phyloP scores from a whole-genome alignment of 108 stramenopile genomes.

The Cylindrotheca fusiformis region DNA sequence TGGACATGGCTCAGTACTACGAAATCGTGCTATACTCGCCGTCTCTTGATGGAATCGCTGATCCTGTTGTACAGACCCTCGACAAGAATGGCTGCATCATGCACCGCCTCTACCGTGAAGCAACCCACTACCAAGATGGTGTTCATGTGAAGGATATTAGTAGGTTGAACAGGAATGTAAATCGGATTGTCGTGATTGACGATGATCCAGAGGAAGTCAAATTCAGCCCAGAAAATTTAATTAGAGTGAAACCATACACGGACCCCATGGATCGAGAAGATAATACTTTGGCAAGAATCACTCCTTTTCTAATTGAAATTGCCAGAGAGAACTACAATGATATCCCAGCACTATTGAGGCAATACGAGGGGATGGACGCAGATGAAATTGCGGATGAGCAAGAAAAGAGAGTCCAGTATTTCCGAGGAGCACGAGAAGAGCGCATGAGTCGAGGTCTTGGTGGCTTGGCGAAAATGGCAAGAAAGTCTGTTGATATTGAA shows the following conservation, averaged over 20 bases:
- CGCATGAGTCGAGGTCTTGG: conserved; percentile 61
- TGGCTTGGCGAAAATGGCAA: conserved; percentile 48
- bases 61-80: conserved; percentile 76
- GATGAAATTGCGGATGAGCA: conserved; percentile 89
- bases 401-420: conserved; percentile 59
- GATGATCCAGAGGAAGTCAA: conserved; percentile 86
- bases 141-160: conserved; percentile 93
- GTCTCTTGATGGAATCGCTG: conserved; percentile 77
- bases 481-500: conserved; percentile 41
- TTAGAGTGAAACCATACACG: conserved; percentile 91
- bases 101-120: conserved; percentile 93
- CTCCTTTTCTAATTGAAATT: conserved; percentile 85
- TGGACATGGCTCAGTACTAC: conserved; percentile 91
- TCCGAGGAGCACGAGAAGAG: conserved; percentile 42
- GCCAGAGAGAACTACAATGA: conserved; percentile 76
- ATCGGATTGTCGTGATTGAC: conserved; percentile 91
- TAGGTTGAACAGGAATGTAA: conserved; percentile 85
- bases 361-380: conserved; percentile 82
- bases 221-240: conserved; percentile 91
- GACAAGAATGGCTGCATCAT: conserved; percentile 87
- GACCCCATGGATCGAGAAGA: conserved; percentile 79
- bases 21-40: conserved; percentile 94
- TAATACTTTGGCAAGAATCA: conserved; percentile 74
- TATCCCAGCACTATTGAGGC: conserved; percentile 64
- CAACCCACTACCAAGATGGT: conserved; percentile 87